These are phyloP conservation scores for Mortierella sp. DNA, from an alignment of 371 early-diverging fungal genomes.

Conservation along the genomic window DNA sequence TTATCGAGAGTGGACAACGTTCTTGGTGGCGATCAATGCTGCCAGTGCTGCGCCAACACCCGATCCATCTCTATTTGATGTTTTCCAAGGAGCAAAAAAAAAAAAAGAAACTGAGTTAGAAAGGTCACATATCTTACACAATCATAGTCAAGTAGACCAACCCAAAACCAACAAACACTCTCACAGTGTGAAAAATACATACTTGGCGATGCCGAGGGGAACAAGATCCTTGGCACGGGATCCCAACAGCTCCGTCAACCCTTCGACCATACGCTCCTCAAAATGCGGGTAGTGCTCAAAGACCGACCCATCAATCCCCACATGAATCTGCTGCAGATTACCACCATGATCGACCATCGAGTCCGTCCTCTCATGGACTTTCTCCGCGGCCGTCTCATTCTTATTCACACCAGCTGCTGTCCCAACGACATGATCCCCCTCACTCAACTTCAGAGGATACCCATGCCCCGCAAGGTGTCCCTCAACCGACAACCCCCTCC, in stretches of 20 bases:
- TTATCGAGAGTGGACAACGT: neutral
- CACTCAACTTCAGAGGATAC: constrained; percentile 23
- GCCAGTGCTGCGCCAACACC: constrained; percentile 61
- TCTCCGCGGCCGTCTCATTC: neutral
- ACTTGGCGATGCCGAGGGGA: constrained; percentile 42
- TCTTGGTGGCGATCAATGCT: constrained; percentile 47
- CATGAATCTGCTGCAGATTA: constrained; percentile 60
- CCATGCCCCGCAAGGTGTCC: constrained; percentile 17
- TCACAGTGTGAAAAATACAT: neutral
- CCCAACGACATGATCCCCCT: neutral
- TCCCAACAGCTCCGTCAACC: constrained; percentile 35
- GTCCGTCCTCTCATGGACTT: constrained; percentile 3
- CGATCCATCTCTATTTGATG: constrained; percentile 51
- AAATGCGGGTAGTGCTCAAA: constrained; percentile 95
- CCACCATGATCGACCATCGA: neutral
- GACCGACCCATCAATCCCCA: constrained; percentile 96
- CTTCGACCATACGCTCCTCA: constrained; percentile 76
- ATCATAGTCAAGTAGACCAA: too few species aligned
- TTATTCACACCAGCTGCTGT: neutral
- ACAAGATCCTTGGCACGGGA: constrained; percentile 34
- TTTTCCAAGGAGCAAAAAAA: neutral
- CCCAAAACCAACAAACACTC: neutral
- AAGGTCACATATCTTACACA: too few species aligned
- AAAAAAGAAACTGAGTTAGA: too few species aligned
- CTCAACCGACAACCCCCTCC: constrained; percentile 57